Base-by-base conservation (phyloP, 1,284 basidiomycete species). In the Ustilago sp. region DNA sequence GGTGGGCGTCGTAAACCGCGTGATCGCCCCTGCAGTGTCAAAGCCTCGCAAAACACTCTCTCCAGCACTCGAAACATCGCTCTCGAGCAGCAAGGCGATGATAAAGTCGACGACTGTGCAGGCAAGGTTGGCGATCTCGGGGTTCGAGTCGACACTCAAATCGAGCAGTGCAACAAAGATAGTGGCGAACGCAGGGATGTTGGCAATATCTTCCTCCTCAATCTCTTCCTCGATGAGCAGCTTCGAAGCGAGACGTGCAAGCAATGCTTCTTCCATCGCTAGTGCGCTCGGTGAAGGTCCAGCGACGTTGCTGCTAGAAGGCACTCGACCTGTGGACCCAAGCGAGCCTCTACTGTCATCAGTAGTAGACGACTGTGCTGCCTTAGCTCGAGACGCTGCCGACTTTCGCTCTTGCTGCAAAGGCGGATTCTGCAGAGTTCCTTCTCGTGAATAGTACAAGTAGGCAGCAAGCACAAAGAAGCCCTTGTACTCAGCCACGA, bases 381-480 rank as follows among this genome's bases (percentile, higher is more conserved):
- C 58, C 31, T 74, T 74, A 23, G 28, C 55, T 31, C 51, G 55
- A 5, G 58, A 31, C 0, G 65, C n/a, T 15, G 68, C 50, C 11
- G 63, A 57, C 53, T 59, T 75, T 9, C 34, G 39, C 1, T 63
- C 57, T 15, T 65, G 72, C 36, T 67, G 59, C 39, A 61, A 62
- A 1, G 62, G 28, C 15, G 65, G 45, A n/a, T 52, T 68, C 35
- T 62, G 56, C 41, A 62, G 31, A 17, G 43, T 68, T 28, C 43
- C 67, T 63, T 66, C 68, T 41, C 85, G 94, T 93, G 85, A 93
- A 91, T 93, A 94, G 87, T 95, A 95, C 32, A 94, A 88, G 94
- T 96, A 98, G 0, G 96, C 95, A 63, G 95, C 96, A 38, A 95
- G 91, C 54, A 96, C 93, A 80, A 98, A 95, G 88, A 94, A 94